Conservation (phyloP, 1,284 basidiomycete genomes). For the Cutaneotrichosporon arboriforme region DNA sequence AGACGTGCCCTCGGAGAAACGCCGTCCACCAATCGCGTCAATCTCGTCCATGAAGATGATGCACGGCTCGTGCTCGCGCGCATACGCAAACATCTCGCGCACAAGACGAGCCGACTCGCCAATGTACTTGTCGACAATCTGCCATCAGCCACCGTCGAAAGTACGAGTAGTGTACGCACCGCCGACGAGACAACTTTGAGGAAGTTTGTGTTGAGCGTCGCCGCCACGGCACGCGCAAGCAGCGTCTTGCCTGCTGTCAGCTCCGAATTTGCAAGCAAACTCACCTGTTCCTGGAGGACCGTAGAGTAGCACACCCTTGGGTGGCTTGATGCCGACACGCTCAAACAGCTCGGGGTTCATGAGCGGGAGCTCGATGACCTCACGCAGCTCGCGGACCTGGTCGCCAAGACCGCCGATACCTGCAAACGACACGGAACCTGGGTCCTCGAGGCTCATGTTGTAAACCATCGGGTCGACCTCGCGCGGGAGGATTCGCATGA, state of each 20-base stretch:
- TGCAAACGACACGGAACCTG: slow-evolving; percentile 89
- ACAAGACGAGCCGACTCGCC: slow-evolving; percentile 94
- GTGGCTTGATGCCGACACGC: slow-evolving; percentile 95
- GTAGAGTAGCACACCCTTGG: slow-evolving; percentile 94
- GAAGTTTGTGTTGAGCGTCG: slow-evolving; percentile 93
- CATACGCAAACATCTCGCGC: slow-evolving; percentile 98
- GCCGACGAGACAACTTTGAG: slow-evolving; percentile 98
- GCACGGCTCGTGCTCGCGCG: slow-evolving; percentile 93
- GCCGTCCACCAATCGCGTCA: slow-evolving; percentile 89
- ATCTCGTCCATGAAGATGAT: slow-evolving; percentile 72
- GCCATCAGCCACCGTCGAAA: background rate
- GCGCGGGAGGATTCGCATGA: slow-evolving; percentile 96
- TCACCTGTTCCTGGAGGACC: slow-evolving; percentile 90
- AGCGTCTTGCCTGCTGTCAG: slow-evolving; percentile 98
- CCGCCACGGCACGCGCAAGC: slow-evolving; percentile 90
- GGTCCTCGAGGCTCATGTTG: slow-evolving; percentile 99
- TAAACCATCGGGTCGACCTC: slow-evolving; percentile 98
- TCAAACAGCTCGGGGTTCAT: slow-evolving; percentile 91
- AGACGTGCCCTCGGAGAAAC: slow-evolving; percentile 97
- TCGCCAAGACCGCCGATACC: slow-evolving; percentile 95
- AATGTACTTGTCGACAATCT: slow-evolving; percentile 98
- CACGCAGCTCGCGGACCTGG: slow-evolving; percentile 92
- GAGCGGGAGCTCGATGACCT: slow-evolving; percentile 94
- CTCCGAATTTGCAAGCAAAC: no score
- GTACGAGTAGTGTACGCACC: slow-evolving; percentile 26